These are phyloP conservation scores for Rubroshorea leprosula DNA, from an alignment of 345 rosid genomes.

Conservation along the genomic window DNA sequence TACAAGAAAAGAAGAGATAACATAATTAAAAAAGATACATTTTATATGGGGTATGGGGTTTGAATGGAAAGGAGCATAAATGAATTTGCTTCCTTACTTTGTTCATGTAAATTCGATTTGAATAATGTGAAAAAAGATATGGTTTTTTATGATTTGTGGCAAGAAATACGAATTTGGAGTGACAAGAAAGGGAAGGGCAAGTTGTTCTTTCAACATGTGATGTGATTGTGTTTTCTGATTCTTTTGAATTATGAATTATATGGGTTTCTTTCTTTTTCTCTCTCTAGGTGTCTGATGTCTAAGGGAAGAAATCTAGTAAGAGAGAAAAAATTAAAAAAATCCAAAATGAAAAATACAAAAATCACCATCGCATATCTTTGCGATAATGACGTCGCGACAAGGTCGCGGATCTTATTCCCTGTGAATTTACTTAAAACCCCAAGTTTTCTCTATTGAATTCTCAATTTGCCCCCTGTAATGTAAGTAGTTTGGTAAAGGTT, in stretches of 20 bases:
- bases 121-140: too few species aligned
- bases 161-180: neutral
- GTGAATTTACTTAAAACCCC: slow-evolving; percentile 24
- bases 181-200: neutral
- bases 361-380: slow-evolving; percentile 58
- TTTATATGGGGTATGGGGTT: too few species aligned
- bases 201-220: slow-evolving; percentile 11
- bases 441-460: slow-evolving; percentile 4
- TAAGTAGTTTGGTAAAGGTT: too few species aligned
- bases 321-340: neutral
- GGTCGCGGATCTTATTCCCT: slow-evolving; percentile 48
- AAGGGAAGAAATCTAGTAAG: neutral
- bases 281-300: neutral
- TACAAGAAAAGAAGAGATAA: too few species aligned
- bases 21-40: too few species aligned
- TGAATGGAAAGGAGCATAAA: too few species aligned
- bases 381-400: slow-evolving; percentile 51
- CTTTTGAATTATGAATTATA: neutral
- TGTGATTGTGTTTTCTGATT: slow-evolving; percentile 14
- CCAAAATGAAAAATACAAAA: neutral
- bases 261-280: neutral
- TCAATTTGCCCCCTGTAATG: too few species aligned
- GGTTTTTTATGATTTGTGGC: slow-evolving; percentile 16
- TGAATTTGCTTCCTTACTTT: too few species aligned
- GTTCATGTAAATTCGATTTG: too few species aligned